Conservation (phyloP, 1,284 basidiomycete species). For the Leccinum ponderosum region DNA sequence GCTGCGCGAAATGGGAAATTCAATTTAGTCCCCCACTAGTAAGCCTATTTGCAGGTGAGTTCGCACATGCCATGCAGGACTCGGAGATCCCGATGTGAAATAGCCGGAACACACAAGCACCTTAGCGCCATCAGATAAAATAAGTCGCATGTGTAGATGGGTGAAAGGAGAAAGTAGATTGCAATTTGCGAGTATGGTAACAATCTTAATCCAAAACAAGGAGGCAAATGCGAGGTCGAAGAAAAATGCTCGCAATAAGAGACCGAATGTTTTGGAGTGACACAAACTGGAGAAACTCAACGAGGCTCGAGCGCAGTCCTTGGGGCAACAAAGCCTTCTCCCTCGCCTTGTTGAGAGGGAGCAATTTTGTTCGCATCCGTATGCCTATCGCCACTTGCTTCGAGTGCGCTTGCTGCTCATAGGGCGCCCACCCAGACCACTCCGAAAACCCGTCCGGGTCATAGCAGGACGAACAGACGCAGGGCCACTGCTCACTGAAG, state of each 20-base stretch:
- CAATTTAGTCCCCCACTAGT: background rate
- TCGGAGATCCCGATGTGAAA: background rate
- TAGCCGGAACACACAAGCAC: background rate
- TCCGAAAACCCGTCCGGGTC: conserved; percentile 71
- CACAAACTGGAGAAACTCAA: conserved; percentile 37
- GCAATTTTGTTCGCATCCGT: conserved; percentile 39
- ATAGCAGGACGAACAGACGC: conserved; percentile 53
- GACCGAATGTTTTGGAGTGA: background rate
- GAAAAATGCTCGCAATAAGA: background rate
- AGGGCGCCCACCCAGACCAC: conserved; percentile 52
- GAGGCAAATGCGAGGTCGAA: background rate
- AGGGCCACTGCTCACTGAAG: conserved; percentile 46
- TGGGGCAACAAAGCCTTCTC: conserved; percentile 27
- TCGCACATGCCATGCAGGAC: too few species aligned
- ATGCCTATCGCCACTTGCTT: conserved; percentile 62
- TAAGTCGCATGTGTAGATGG: background rate
- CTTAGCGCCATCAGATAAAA: background rate
- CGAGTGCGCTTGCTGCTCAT: conserved; percentile 62
- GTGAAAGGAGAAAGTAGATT: background rate
- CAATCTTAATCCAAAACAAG: background rate
- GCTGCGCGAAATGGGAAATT: background rate
- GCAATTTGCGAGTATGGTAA: background rate
- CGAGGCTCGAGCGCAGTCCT: conserved; percentile 48
- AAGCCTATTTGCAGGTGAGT: too few species aligned
- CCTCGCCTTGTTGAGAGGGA: conserved; percentile 33